phyloP scores from a whole-genome alignment of 139 green algal genomes.

The Picochlorum costavermella region DNA sequence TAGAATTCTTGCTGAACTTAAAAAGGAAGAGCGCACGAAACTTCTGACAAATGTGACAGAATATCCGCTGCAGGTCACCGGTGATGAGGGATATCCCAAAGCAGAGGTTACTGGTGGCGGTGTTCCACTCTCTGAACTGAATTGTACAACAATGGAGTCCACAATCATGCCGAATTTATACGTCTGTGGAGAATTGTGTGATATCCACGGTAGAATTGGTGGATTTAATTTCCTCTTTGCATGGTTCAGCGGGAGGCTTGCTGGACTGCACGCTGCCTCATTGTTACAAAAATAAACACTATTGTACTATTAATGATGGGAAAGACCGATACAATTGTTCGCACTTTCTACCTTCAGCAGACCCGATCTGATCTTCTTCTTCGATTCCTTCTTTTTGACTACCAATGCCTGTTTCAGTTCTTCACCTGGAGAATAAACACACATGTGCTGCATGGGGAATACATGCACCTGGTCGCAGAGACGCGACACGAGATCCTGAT shows the following conservation, averaged over 20 bases:
- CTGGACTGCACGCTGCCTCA: constrained; percentile 45
- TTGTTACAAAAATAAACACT: constrained; percentile 1
- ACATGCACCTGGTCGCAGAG: no score
- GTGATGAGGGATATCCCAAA: constrained; percentile 65
- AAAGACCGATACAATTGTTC: constrained; percentile 6
- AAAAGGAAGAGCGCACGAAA: constrained; percentile 34
- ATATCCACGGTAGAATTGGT: constrained; percentile 83
- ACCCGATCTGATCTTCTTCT: no score
- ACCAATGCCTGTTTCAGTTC: no score
- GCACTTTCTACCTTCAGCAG: constrained; percentile 3
- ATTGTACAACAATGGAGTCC: constrained; percentile 64
- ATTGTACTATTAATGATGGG: background rate
- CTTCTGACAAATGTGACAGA: constrained; percentile 51
- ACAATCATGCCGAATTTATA: constrained; percentile 44
- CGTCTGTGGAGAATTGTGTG: constrained; percentile 78
- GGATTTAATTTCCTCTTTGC: constrained; percentile 95
- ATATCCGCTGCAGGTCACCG: constrained; percentile 45
- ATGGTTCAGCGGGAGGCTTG: constrained; percentile 65
- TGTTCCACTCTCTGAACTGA: constrained; percentile 61
- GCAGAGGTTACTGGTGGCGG: constrained; percentile 62
- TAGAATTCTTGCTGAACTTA: constrained; percentile 32
- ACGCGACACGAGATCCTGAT: constrained; percentile 2
- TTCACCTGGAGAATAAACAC: no score
- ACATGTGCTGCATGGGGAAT: no score
- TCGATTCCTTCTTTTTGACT: no score